Percentiles rank a stretch among this genome's conserved stretches.
Conservation (phyloP, 345 rosid species). For the Anastatica hierochuntica region DNA sequence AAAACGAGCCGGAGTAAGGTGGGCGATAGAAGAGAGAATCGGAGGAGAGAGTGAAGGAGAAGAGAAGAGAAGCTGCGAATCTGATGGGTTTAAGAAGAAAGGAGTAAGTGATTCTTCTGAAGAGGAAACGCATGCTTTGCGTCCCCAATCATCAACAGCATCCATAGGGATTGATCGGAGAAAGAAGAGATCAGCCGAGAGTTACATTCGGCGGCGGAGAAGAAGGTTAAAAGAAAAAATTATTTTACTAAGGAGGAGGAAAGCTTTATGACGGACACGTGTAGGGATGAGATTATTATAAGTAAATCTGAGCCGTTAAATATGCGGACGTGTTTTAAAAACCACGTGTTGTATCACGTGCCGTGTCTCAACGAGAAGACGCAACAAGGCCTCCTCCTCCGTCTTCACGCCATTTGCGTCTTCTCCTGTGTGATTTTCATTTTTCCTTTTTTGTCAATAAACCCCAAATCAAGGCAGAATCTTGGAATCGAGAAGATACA, state of each 20-base stretch:
- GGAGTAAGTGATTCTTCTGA: conserved; percentile 13
- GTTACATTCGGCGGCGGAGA: no score
- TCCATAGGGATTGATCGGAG: conserved; percentile 15
- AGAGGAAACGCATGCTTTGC: conserved; percentile 7
- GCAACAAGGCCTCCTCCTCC: conserved; percentile 2
- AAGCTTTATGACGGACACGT: no score
- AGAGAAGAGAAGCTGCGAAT: conserved; percentile 29
- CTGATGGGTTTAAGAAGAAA: conserved; percentile 28
- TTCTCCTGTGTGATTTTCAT: no score
- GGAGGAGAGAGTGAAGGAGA: conserved; percentile 40
- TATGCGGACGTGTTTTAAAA: conserved; percentile 2
- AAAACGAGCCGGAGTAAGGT: conserved; percentile 39
- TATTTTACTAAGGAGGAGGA: no score
- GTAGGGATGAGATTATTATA: background rate
- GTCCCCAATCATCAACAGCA: conserved; percentile 15
- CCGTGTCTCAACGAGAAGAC: conserved; percentile 4
- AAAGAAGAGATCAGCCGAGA: no score
- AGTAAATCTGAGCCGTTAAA: conserved; percentile 6
- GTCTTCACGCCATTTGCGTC: background rate
- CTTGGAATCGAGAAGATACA: background rate
- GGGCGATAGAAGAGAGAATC: conserved; percentile 32
- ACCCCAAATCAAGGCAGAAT: conserved; percentile 18
- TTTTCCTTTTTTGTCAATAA: background rate
- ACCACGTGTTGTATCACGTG: background rate
- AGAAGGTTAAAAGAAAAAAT: no score